Base-by-base conservation (phyloP, 177 flowering plant species). In the Vitis hybrid region DNA sequence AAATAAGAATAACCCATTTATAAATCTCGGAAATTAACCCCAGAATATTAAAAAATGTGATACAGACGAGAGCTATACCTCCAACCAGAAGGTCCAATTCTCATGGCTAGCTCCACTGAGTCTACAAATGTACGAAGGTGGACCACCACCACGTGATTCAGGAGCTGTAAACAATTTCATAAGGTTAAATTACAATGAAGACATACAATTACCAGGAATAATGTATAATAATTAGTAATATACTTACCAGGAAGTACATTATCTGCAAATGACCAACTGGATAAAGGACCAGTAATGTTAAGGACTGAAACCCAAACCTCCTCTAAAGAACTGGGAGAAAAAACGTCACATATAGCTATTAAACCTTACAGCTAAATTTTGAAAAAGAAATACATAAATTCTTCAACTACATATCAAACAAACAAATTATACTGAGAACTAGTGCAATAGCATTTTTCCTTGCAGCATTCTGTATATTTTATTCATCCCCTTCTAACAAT, bases 271-370 rank as follows among this genome's bases (percentile, higher is more conserved):
- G 99, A 95, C 99, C 99, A 95, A 80, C 82, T 78, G 12, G 95
- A 86, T 71, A 95, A 74, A 60, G 99, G 98, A 52, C 99, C 99
- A 1, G 99, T 91, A 32, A 95, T 86, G 81, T 95, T 95, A 40
- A 95, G 87, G 27, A 93, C 98, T 50, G 97, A 72, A 80, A 91
- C 99, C 97, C 97, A 95, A 35, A 93, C 86, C 86, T 93, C 97
- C 75, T 91, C 73, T 54, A 90, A 81, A 59, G 98, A 92, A 60
- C 99, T 94, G 91, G 46, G 46, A 40, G 46, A 18, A 60, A 65
- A 60, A n/a, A 78, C 56, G n/a, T 56, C 9, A 64, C 27, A 62
- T 11, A 54, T 3, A 52, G 69, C 52, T 48, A n/a, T 65, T 52
- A 51, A 55, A 64, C 24, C 27, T 18, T 52, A 49, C 46, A 60